Percentiles rank a stretch among this genome's conserved stretches.
phyloP scores from a whole-genome alignment of 2,329 filamentous ascomycete genomes.

The Zopfia rhizophila region DNA sequence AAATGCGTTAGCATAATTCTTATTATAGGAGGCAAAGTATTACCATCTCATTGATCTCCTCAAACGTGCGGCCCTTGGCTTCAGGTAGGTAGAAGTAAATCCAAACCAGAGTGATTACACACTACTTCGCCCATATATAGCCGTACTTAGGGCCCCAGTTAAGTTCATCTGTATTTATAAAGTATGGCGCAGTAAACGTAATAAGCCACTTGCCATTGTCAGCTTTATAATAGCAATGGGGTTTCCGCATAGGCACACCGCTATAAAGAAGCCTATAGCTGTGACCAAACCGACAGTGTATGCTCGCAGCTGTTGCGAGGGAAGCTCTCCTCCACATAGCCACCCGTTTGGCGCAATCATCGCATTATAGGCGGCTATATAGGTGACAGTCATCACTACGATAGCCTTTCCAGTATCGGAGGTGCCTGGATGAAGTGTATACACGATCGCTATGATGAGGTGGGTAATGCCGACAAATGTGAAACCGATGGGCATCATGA shows the following conservation, averaged over 20 bases:
- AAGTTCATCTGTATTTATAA: conserved; percentile 65
- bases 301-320: conserved; percentile 65
- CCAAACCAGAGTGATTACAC: conserved; percentile 42
- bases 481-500: conserved; percentile 64
- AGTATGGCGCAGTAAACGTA: conserved; percentile 69
- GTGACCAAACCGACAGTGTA: conserved; percentile 67
- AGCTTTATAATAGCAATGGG: too few relatives aligned
- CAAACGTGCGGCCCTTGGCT: conserved; percentile 63
- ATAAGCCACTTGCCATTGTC: conserved; percentile 67
- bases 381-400: conserved; percentile 64
- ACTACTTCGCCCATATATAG: conserved; percentile 63
- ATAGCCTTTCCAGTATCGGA: conserved; percentile 58
- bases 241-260: too few relatives aligned
- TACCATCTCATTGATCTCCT: conserved; percentile 68
- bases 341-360: conserved; percentile 67
- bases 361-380: conserved; percentile 64
- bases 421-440: conserved; percentile 55
- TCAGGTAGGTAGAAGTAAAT: conserved; percentile 62
- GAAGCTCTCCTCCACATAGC: conserved; percentile 67
- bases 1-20: too few relatives aligned
- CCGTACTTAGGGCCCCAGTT: conserved; percentile 68
- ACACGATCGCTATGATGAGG: conserved; percentile 64
- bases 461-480: conserved; percentile 64
- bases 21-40: too few relatives aligned
- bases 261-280: conserved; percentile 63